Evolutionary conservation across 1,284 basidiomycete genomes (phyloP), one percentile per base, ranked within the genome.

Genomic region (Crepidotus sp.): DNA sequence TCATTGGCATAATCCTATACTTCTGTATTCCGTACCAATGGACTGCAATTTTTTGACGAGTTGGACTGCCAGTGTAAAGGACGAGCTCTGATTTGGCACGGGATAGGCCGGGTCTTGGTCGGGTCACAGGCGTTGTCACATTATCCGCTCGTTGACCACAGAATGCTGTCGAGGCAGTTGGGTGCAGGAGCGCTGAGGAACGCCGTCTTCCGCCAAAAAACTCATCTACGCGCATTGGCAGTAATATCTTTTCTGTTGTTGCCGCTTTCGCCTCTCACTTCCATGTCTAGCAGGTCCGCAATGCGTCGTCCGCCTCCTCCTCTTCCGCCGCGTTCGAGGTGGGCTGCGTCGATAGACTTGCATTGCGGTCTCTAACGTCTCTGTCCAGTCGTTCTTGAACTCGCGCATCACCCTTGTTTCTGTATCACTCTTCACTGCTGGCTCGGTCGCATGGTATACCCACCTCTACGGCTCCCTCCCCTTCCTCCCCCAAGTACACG

Each of bases 401-500:
- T 95, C 92, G 48, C 83, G 82, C 57, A 73, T 84, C 41, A 80
- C 90, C 34, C 73, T 94, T 48, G 76, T 79, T 49, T 82, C 85
- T 47, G 80, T 84, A 51, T 83, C 91, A 36, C 71, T 84, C 51
- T 68, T 87, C 61, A 80, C 93, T 39, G 86, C 74, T 53, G 93
- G 95, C 50, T 86, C 93, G 32, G 76, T 95, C 63, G 91, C 90
- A 46, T 95, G 90, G 91, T 98, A 98, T 75, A 83, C 87, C 58
- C 86, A 95, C 65, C 77, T 95, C 46, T 98, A 92, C 65, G 96
- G 94, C 54, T 73, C 77, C 27, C 71, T 92, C 48, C 89, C 90
- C 39, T 88, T 94, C 68, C 60, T 94, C 55, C 80, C 84, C 53
- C 80, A 93, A 66, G 91, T 85, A 10, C 85, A 90, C 61, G 93